These are phyloP conservation scores for Hordeum marinum DNA, from an alignment of 176 grass and related monocot genomes.

Conservation along the genomic window DNA sequence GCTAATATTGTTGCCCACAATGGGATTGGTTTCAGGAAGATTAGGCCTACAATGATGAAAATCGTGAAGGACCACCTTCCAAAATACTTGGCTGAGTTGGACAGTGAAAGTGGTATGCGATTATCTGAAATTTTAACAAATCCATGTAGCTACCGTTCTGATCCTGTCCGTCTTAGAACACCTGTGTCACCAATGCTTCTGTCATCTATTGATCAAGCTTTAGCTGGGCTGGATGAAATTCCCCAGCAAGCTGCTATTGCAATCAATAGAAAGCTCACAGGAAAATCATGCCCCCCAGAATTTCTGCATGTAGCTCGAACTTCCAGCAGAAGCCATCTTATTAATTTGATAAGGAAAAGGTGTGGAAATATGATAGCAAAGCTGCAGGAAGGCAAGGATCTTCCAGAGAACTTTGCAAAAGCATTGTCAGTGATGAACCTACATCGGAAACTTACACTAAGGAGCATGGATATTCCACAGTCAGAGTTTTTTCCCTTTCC, in stretches of 20 bases:
- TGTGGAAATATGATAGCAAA: conserved; percentile 12
- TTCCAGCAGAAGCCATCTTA: conserved; percentile 8
- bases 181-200: conserved; percentile 32
- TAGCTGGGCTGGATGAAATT: conserved; percentile 29
- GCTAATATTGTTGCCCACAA: conserved; percentile 11
- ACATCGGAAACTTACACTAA: conserved; percentile 12
- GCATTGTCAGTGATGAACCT: conserved; percentile 32
- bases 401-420: conserved; percentile 36
- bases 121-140: conserved; percentile 32
- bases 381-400: conserved; percentile 22
- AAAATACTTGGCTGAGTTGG: conserved; percentile 18
- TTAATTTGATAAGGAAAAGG: conserved; percentile 17
- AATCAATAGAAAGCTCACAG: conserved; percentile 36
- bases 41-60: conserved; percentile 17
- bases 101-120: not conserved
- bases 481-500: conserved; percentile 39
- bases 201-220: conserved; percentile 15
- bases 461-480: conserved; percentile 22
- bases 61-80: conserved; percentile 32
- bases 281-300: conserved; percentile 20
- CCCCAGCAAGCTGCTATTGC: conserved; percentile 20
- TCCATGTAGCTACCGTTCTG: conserved; percentile 26
- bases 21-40: not conserved
- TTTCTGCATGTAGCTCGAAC: not conserved
- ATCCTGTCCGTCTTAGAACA: conserved; percentile 23